phyloP scores from a whole-genome alignment of 1,284 basidiomycete genomes.

The Naganishia cerealis region DNA sequence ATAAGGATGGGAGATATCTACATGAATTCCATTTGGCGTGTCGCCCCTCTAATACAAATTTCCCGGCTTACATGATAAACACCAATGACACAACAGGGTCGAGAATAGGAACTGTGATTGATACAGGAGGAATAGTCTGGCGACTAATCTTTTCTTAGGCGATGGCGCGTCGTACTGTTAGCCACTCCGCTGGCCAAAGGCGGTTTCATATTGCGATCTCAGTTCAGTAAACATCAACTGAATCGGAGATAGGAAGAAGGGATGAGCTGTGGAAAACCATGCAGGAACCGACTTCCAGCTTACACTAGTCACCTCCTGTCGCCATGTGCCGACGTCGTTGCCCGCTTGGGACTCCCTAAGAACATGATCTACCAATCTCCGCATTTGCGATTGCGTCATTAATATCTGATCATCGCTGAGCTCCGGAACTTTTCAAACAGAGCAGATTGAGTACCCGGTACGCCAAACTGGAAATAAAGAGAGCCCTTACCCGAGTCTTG shows the following conservation, averaged over 20 bases:
- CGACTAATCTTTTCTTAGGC: neutral
- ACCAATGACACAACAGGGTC: neutral
- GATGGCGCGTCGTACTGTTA: neutral
- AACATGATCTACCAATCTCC: constrained; percentile 24
- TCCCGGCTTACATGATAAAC: neutral
- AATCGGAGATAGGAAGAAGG: neutral
- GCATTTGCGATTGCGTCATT: constrained; percentile 29
- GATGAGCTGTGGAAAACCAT: neutral
- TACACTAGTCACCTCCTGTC: constrained; percentile 25
- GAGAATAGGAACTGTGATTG: neutral
- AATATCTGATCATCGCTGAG: constrained; percentile 26
- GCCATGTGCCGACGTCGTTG: constrained; percentile 17
- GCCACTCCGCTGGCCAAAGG: constrained; percentile 13
- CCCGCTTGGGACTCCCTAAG: constrained; percentile 27
- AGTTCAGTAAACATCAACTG: constrained; percentile 28
- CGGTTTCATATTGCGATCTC: constrained; percentile 27
- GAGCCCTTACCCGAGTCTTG: constrained; percentile 20
- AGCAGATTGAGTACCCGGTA: neutral
- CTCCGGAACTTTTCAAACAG: constrained; percentile 9
- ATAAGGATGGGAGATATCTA: constrained; percentile 5
- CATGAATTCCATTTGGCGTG: constrained; percentile 1
- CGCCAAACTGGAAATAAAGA: neutral
- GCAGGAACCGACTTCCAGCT: neutral
- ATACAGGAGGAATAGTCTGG: neutral
- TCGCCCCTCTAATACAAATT: constrained; percentile 17